Evolutionary conservation across 1,139 yeast species (phyloP), one percentile per base, ranked within the genome.

Genomic region (Magnusiomyces magnusii): DNA sequence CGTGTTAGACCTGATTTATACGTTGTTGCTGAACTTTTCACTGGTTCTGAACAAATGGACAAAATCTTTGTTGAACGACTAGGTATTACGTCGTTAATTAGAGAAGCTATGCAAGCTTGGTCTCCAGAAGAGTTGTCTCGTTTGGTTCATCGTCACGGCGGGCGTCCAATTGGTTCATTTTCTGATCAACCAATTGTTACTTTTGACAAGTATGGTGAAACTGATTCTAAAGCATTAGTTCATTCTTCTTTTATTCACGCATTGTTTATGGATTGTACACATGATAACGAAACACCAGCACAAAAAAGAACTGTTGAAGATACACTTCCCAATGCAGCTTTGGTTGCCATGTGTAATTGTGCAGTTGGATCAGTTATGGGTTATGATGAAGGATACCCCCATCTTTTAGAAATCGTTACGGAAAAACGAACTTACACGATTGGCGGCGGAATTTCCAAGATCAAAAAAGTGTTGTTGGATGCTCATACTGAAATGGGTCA

Each of bases 101-200:
- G 99, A 68, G 99, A 93, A 71, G 98, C 98, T 0, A 92, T 93
- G 97, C 97, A 91, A 75, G 95, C 97, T 1, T 86, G 95, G 85
- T 84, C 86, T 21, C 95, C 87, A 15, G 85, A 82, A 50, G 99
- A 93, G 70, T 79, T 93, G 47, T 90, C 97, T 1, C 78, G 95
- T 60, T 78, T 92, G 60, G 88, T 93, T 36, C 97, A 92, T 70
- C 82, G 85, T 66, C 96, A 93, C 72, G 98, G 98, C 49, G 98
- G 99, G 3, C 78, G 91, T 65, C 97, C 98, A 52, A 87, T 93
- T 71, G 99, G 99, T 2, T 90, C 97, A 0, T 85, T 87, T 66
- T 65, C 72, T 13, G 64, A 65, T 54, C 67, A 66, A 54, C 69
- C 72, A n/a, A 59, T 69, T 44, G 62, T 63, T 41, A 64, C 61